Conservation (phyloP, 768 basidiomycete genomes). For the Serendipita indica region DNA sequence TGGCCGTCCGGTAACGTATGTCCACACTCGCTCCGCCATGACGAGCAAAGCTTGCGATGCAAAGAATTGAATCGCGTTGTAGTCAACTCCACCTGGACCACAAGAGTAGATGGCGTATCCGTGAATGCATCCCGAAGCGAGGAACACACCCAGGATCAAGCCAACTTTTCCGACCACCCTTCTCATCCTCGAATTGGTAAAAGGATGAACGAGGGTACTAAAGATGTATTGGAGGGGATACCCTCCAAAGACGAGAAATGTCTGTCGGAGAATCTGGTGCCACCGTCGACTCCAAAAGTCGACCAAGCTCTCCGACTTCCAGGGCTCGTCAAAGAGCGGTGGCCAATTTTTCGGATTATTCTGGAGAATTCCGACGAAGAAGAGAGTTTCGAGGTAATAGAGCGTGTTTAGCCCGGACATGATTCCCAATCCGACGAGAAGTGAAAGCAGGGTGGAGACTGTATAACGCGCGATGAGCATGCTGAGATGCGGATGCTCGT, state of each 20-base stretch:
- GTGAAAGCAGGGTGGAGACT: conserved; percentile 49
- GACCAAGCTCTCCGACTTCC: conserved; percentile 51
- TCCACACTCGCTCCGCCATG: conserved; percentile 47
- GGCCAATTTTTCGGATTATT: conserved; percentile 63
- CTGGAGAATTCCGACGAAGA: conserved; percentile 40
- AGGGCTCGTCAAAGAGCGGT: conserved; percentile 55
- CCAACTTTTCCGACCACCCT: conserved; percentile 48
- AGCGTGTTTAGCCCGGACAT: conserved; percentile 52
- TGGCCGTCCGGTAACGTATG: conserved; percentile 36
- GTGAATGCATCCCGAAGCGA: conserved; percentile 63
- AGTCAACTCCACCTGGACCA: conserved; percentile 44
- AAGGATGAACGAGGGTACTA: conserved; percentile 25
- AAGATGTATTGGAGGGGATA: conserved; percentile 31
- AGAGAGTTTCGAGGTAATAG: conserved; percentile 44
- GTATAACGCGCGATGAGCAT: no score
- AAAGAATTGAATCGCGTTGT: conserved; percentile 50
- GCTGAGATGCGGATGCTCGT: no score
- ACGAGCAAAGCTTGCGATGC: conserved; percentile 46
- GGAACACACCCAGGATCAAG: conserved; percentile 55
- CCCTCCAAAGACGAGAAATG: conserved; percentile 58
- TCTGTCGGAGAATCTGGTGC: conserved; percentile 63
- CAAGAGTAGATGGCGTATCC: conserved; percentile 51
- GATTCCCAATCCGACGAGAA: conserved; percentile 43
- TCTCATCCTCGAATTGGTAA: no score
- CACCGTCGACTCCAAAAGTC: conserved; percentile 59